Conservation (phyloP, 352 stramenopile species). For the Globisporangium emineosum region DNA sequence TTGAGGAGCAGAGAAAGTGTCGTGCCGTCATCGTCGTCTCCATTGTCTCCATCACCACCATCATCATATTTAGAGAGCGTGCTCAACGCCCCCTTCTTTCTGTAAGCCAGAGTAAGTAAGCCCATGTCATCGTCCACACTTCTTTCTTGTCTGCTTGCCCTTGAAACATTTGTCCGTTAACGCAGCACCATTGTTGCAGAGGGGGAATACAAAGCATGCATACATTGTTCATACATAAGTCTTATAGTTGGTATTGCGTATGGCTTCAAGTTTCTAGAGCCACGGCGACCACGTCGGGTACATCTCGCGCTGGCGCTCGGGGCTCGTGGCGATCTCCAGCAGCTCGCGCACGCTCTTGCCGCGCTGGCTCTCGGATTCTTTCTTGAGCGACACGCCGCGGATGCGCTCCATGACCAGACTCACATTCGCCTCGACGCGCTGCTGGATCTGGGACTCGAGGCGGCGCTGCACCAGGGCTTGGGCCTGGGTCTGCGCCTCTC, state of each 20-base stretch:
- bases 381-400: constrained; percentile 74
- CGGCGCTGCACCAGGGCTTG: constrained; percentile 43
- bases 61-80: constrained; percentile 13
- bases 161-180: background rate
- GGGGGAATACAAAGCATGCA: background rate
- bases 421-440: constrained; percentile 85
- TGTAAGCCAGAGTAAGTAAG: constrained; percentile 5
- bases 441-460: constrained; percentile 76
- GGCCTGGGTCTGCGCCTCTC: constrained; percentile 23
- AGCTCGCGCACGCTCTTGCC: constrained; percentile 79
- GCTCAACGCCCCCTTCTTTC: background rate
- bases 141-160: background rate
- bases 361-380: constrained; percentile 55
- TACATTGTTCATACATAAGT: constrained; percentile 4
- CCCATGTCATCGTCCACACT: constrained; percentile 4
- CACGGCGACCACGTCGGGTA: constrained; percentile 87
- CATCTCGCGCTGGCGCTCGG: constrained; percentile 81
- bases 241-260: background rate
- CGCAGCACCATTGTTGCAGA: background rate
- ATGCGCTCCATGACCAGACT: constrained; percentile 80
- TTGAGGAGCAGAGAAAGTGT: background rate
- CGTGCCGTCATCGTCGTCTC: background rate
- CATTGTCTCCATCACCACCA: background rate
- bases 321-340: constrained; percentile 77
- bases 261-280: constrained; percentile 39